Evolutionary conservation across 345 rosid genomes (phyloP).

Genomic region (Eucalyptus polyanthemos): DNA sequence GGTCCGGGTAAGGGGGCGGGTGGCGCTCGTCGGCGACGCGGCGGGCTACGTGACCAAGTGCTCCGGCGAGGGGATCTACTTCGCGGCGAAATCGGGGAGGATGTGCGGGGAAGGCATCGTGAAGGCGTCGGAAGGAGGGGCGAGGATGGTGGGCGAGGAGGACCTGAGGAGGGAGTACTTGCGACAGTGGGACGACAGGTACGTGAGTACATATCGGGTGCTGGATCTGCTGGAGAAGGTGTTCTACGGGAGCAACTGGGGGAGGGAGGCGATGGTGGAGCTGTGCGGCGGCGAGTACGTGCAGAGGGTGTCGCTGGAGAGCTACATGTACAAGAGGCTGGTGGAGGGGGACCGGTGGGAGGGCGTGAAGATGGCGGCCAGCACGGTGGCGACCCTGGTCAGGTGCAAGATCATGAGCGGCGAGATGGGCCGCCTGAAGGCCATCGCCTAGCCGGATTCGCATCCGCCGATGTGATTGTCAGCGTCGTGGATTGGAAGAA

Average conservation of each 20-base stretch:
- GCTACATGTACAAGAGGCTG: conserved; percentile 55
- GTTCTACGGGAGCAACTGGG: conserved; percentile 27
- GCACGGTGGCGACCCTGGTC: conserved; percentile 26
- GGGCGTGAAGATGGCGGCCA: conserved; percentile 30
- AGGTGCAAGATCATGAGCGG: conserved; percentile 28
- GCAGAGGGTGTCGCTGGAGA: conserved; percentile 60
- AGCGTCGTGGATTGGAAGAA: too few species aligned
- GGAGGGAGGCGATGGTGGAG: conserved; percentile 65
- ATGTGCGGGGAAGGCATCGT: conserved; percentile 60
- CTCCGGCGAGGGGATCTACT: conserved; percentile 63
- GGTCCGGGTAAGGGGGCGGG: conserved; percentile 33
- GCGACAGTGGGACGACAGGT: conserved; percentile 38
- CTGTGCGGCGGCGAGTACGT: conserved; percentile 55
- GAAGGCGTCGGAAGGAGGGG: conserved; percentile 45
- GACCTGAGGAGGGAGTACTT: conserved; percentile 55
- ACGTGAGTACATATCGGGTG: conserved; percentile 26
- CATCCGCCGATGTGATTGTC: neutral
- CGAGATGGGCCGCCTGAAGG: conserved; percentile 12
- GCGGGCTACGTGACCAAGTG: conserved; percentile 62
- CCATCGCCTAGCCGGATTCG: neutral
- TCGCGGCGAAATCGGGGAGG: conserved; percentile 61
- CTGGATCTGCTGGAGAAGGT: conserved; percentile 46
- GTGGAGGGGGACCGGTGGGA: conserved; percentile 25
- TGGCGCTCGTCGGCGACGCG: conserved; percentile 59
- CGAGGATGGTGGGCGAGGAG: conserved; percentile 18